A percentile compares a stretch with the other conserved stretches of the same genome.
These are phyloP conservation scores for Radiomyces spectabilis DNA, from an alignment of 192 early-diverging fungal species.

Conservation along the genomic window DNA sequence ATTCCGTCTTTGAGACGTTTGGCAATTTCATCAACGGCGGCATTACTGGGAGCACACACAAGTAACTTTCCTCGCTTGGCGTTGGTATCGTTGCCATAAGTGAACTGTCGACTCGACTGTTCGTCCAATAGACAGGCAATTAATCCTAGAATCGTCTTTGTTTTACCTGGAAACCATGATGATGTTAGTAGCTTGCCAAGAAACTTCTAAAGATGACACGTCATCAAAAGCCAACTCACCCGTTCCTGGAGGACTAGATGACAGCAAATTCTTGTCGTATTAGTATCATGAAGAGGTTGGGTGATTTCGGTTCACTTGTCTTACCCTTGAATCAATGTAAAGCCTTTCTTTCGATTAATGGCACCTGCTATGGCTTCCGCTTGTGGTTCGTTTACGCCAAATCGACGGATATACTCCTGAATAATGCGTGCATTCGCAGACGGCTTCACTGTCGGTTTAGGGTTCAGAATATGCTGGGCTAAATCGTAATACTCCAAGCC, in stretches of 20 bases:
- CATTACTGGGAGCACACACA: constrained; percentile 93
- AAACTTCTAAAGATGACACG: constrained; percentile 1
- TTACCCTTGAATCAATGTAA: constrained; percentile 84
- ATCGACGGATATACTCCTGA: constrained; percentile 16
- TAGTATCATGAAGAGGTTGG: not conserved
- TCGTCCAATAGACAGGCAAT: constrained; percentile 58
- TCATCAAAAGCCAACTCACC: constrained; percentile 30
- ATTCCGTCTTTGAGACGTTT: constrained; percentile 79
- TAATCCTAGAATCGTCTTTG: constrained; percentile 84
- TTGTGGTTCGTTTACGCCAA: constrained; percentile 89
- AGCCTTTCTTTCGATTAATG: constrained; percentile 56
- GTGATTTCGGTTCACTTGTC: not conserved
- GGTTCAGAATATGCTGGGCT: constrained; percentile 54
- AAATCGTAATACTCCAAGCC: constrained; percentile 57
- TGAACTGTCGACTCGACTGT: not conserved
- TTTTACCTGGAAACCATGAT: constrained; percentile 65
- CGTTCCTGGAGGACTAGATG: constrained; percentile 51
- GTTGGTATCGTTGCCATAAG: not conserved
- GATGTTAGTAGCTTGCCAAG: not conserved
- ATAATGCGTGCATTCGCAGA: not conserved
- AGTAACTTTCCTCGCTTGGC: constrained; percentile 45
- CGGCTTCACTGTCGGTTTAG: constrained; percentile 36
- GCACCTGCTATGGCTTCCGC: constrained; percentile 76
- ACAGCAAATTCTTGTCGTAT: too few relatives aligned
- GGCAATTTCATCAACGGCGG: constrained; percentile 93